These are phyloP conservation scores for Cenchrus fungigraminus DNA, from an alignment of 176 grass and related monocot species.

Conservation along the genomic window DNA sequence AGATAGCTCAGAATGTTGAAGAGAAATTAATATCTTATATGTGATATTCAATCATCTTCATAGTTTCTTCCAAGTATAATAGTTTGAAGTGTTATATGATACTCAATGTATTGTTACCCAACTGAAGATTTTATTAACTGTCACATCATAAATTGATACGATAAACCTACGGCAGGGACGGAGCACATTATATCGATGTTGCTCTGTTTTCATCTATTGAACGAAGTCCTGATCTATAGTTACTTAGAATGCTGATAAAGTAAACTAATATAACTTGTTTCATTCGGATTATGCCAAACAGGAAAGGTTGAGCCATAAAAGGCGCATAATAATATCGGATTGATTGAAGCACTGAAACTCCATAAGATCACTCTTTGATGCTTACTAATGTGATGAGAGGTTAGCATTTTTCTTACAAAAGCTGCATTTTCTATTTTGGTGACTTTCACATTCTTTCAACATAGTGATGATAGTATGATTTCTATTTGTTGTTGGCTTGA, in stretches of 20 bases:
- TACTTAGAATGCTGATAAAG: not conserved
- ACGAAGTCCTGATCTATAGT: not conserved
- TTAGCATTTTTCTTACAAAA: not conserved
- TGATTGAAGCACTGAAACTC: too few relatives aligned
- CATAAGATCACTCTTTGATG: too few relatives aligned
- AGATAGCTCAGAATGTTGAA: not conserved
- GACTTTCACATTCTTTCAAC: not conserved
- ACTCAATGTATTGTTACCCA: not conserved
- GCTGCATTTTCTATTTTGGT: not conserved
- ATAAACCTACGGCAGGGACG: too few relatives aligned
- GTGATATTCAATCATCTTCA: not conserved
- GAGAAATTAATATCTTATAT: not conserved
- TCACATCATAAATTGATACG: not conserved
- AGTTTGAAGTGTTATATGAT: not conserved
- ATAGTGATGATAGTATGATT: not conserved
- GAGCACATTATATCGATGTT: not conserved
- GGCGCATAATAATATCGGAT: not conserved
- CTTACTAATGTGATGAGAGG: not conserved
- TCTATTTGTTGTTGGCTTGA: not conserved
- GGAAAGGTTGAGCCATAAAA: not conserved
- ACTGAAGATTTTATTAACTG: not conserved
- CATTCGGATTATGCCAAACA: not conserved
- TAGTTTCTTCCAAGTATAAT: too few relatives aligned
- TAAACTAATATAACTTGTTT: not conserved
- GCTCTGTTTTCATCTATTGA: not conserved